These are phyloP conservation scores for Suillus plorans DNA, from an alignment of 768 basidiomycete genomes.

Conservation along the genomic window DNA sequence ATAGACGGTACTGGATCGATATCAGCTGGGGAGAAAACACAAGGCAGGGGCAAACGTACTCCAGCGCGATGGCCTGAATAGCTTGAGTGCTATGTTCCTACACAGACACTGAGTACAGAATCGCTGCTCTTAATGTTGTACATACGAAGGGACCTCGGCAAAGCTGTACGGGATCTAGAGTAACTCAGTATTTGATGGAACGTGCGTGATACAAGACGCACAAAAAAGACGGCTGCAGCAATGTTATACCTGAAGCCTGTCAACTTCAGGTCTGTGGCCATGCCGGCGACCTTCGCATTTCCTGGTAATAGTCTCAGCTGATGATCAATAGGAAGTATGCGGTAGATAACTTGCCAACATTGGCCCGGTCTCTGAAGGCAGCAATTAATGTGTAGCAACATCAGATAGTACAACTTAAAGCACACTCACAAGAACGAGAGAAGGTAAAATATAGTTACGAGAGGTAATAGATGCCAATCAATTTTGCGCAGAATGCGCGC, in stretches of 20 bases:
- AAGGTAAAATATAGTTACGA: slow-evolving; percentile 44
- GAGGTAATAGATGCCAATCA: slow-evolving; percentile 43
- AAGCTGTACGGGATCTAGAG: slow-evolving; percentile 36
- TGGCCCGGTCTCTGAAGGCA: slow-evolving; percentile 41
- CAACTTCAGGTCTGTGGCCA: slow-evolving; percentile 38
- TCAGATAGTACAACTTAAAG: neutral
- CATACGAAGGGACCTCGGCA: slow-evolving; percentile 39
- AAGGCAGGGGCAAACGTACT: slow-evolving; percentile 21
- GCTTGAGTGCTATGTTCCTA: slow-evolving; percentile 39
- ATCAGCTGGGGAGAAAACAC: slow-evolving; percentile 12
- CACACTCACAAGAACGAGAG: slow-evolving; percentile 45
- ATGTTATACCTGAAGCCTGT: slow-evolving; percentile 35
- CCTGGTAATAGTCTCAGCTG: slow-evolving; percentile 20
- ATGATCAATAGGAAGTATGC: neutral
- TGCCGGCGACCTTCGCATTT: slow-evolving; percentile 45
- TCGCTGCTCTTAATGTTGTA: neutral
- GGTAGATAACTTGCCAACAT: slow-evolving; percentile 35
- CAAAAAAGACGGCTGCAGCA: slow-evolving; percentile 40
- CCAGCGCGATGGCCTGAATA: slow-evolving; percentile 36
- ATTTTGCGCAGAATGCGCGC: slow-evolving; percentile 38
- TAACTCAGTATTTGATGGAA: slow-evolving; percentile 1
- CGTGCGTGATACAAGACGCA: slow-evolving; percentile 7
- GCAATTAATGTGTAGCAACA: neutral
- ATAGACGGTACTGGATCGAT: slow-evolving; percentile 35
- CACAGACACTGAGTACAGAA: slow-evolving; percentile 3